Conservation (phyloP, 2,329 filamentous ascomycete genomes). For the Pseudogymnoascus sp. region DNA sequence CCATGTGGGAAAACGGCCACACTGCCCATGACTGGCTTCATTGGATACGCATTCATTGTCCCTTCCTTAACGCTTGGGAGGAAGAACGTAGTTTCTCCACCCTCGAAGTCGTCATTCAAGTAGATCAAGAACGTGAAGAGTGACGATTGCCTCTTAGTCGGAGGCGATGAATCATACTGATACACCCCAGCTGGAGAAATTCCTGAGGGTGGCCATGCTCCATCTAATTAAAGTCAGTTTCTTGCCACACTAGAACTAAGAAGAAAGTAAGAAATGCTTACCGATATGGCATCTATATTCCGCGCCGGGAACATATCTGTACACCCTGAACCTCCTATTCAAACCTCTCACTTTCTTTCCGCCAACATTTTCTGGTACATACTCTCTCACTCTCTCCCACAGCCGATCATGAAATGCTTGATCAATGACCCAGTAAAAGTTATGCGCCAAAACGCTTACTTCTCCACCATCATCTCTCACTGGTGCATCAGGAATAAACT, state of each 20-base stretch:
- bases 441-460: slow-evolving; percentile 58
- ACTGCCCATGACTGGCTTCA: slow-evolving; percentile 59
- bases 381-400: slow-evolving; percentile 51
- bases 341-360: slow-evolving; percentile 53
- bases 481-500: slow-evolving; percentile 59
- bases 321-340: slow-evolving; percentile 62
- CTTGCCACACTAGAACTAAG: background rate
- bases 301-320: slow-evolving; percentile 63
- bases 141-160: slow-evolving; percentile 51
- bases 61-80: slow-evolving; percentile 55
- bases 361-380: slow-evolving; percentile 45
- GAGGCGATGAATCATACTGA: slow-evolving; percentile 57
- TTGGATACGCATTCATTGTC: slow-evolving; percentile 58
- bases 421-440: slow-evolving; percentile 66
- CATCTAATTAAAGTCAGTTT: slow-evolving; percentile 35
- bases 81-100: slow-evolving; percentile 64
- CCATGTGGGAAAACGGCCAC: slow-evolving; percentile 64
- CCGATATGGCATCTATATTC: slow-evolving; percentile 62
- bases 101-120: slow-evolving; percentile 62
- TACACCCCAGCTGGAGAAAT: slow-evolving; percentile 44
- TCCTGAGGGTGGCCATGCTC: slow-evolving; percentile 64
- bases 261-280: slow-evolving; percentile 13
- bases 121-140: slow-evolving; percentile 63
- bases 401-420: slow-evolving; percentile 51
- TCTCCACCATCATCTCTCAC: slow-evolving; percentile 54